A percentile compares a stretch with the other conserved stretches of the same genome.
phyloP scores from a whole-genome alignment of 805 yeast species.

The Yarrowia divulgata region DNA sequence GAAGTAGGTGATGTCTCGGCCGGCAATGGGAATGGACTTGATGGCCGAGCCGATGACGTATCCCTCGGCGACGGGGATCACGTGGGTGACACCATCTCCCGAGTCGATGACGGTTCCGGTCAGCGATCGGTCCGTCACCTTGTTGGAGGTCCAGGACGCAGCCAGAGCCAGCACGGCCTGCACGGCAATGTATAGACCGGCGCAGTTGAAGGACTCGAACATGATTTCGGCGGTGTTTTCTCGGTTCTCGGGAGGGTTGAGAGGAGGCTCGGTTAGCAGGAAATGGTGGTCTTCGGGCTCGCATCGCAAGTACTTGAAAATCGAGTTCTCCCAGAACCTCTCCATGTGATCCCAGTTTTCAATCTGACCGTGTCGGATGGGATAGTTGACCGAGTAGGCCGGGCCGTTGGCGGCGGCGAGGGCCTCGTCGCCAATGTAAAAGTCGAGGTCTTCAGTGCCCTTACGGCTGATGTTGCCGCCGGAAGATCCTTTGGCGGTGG shows the following conservation, averaged over 20 bases:
- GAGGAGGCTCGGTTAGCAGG: constrained; percentile 95
- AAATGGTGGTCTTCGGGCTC: constrained; percentile 99
- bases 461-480: constrained; percentile 64
- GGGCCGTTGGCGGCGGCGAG: constrained; percentile 90
- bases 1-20: constrained; percentile 94
- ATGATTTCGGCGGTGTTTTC: constrained; percentile 98
- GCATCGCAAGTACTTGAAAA: constrained; percentile 93
- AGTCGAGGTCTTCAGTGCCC: constrained; percentile 93
- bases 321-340: constrained; percentile 97
- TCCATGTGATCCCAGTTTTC: constrained; percentile 99
- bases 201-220: constrained; percentile 98
- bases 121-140: constrained; percentile 90
- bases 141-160: constrained; percentile 98
- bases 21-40: constrained; percentile 97
- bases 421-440: constrained; percentile 96
- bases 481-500: constrained; percentile 61
- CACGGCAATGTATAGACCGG: constrained; percentile 97
- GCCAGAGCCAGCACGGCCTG: constrained; percentile 99
- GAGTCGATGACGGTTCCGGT: constrained; percentile 99
- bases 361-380: constrained; percentile 96
- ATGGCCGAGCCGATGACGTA: constrained; percentile 97
- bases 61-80: constrained; percentile 99
- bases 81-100: constrained; percentile 99
- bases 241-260: constrained; percentile 99
- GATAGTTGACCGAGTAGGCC: constrained; percentile 81